These are phyloP conservation scores for Kodamaea neixiangensis DNA, from an alignment of 805 yeast genomes.

Conservation along the genomic window DNA sequence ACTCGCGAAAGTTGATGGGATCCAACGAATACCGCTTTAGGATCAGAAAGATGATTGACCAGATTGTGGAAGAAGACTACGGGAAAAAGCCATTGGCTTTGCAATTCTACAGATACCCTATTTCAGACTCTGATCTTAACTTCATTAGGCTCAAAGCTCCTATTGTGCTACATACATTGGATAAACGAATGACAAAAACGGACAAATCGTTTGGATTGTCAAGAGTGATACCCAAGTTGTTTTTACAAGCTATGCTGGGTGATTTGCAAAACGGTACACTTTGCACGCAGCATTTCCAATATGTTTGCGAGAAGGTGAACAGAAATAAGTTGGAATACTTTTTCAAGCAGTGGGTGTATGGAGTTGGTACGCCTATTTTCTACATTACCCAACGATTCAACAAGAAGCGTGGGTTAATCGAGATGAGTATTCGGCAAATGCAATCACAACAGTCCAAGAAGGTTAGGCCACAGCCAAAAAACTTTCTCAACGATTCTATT, in stretches of 20 bases:
- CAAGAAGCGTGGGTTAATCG: slow-evolving; percentile 90
- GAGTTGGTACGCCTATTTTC: slow-evolving; percentile 86
- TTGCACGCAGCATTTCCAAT: slow-evolving; percentile 82
- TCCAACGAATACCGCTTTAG: slow-evolving; percentile 75
- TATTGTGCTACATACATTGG: slow-evolving; percentile 77
- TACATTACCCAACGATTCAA: slow-evolving; percentile 89
- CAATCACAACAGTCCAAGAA: slow-evolving; percentile 62
- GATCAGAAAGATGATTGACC: slow-evolving; percentile 63
- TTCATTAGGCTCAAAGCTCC: slow-evolving; percentile 84
- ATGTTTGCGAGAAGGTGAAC: slow-evolving; percentile 93
- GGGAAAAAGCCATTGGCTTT: slow-evolving; percentile 80
- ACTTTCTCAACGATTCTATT: slow-evolving; percentile 49
- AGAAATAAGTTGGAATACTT: slow-evolving; percentile 79
- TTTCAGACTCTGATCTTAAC: slow-evolving; percentile 58
- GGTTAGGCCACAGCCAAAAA: slow-evolving; percentile 36
- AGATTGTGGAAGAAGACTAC: slow-evolving; percentile 70
- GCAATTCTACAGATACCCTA: slow-evolving; percentile 67
- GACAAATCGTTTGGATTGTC: slow-evolving; percentile 91
- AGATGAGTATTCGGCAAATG: slow-evolving; percentile 90
- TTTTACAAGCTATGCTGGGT: slow-evolving; percentile 93
- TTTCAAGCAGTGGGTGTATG: slow-evolving; percentile 91
- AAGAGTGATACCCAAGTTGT: slow-evolving; percentile 87
- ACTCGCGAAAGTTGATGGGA: slow-evolving; percentile 74
- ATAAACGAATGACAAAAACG: slow-evolving; percentile 92
- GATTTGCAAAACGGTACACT: slow-evolving; percentile 78